Conservation (phyloP, 805 yeast genomes). For the Candida silvatica region DNA sequence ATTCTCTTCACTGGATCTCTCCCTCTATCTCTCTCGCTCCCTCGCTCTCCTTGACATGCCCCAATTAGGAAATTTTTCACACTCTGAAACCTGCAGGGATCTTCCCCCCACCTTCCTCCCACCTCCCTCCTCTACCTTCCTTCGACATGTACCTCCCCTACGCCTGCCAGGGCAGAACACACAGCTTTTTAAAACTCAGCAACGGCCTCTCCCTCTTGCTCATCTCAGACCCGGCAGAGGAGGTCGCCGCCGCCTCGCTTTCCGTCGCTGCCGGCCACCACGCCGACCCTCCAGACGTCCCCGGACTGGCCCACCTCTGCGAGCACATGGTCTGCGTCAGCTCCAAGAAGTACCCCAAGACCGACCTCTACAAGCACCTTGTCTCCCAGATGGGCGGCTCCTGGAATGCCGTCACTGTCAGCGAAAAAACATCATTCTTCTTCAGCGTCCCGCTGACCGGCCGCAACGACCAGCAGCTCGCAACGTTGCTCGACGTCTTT, state of each 20-base stretch:
- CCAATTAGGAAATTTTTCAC: slow-evolving; percentile 7
- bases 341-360: slow-evolving; percentile 43
- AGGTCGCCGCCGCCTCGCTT: slow-evolving; percentile 58
- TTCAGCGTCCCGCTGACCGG: slow-evolving; percentile 46
- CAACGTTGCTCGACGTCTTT: slow-evolving; percentile 38
- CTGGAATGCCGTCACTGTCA: slow-evolving; percentile 62
- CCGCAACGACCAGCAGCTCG: slow-evolving; percentile 25
- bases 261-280: slow-evolving; percentile 77
- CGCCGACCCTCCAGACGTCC: slow-evolving; percentile 59
- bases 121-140: neutral
- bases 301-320: slow-evolving; percentile 86
- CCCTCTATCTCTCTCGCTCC: no score
- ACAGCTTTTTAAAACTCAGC: slow-evolving; percentile 41
- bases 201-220: slow-evolving; percentile 66
- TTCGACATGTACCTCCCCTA: neutral
- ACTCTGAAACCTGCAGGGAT: neutral
- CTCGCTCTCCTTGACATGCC: slow-evolving; percentile 8
- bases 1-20: no score
- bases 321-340: slow-evolving; percentile 66
- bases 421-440: slow-evolving; percentile 55
- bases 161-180: slow-evolving; percentile 23
- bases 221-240: slow-evolving; percentile 67
- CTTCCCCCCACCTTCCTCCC: neutral
- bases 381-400: slow-evolving; percentile 44
- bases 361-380: slow-evolving; percentile 34